A percentile compares a stretch with the other conserved stretches of the same genome.
These are phyloP conservation scores for Teratosphaeria destructans DNA, from an alignment of 2,329 filamentous ascomycete genomes.

Conservation along the genomic window DNA sequence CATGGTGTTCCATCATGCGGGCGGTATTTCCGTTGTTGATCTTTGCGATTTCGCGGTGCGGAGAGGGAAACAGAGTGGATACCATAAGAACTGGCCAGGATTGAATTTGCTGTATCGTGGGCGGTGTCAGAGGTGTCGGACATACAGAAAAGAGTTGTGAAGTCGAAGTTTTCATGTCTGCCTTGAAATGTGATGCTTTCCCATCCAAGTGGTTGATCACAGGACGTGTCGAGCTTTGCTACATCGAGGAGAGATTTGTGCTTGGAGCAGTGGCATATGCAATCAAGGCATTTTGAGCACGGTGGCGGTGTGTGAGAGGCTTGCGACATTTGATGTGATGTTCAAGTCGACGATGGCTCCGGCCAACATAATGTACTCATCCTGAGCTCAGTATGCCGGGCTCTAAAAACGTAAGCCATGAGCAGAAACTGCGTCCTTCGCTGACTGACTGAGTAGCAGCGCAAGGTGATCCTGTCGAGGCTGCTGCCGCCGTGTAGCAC, in stretches of 20 bases:
- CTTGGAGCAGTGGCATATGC: no score
- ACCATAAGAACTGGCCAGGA: slow-evolving; percentile 20
- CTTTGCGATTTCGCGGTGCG: slow-evolving; percentile 16
- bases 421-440: neutral
- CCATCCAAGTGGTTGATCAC: neutral
- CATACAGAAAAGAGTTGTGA: slow-evolving; percentile 4
- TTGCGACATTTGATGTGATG: neutral
- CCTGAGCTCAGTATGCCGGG: neutral
- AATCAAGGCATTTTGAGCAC: no score
- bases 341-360: neutral
- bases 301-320: no score
- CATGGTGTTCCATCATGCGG: neutral
- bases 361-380: neutral
- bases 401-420: neutral
- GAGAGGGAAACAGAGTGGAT: slow-evolving; percentile 14
- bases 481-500: neutral
- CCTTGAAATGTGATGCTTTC: neutral
- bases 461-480: neutral
- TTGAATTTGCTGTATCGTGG: slow-evolving; percentile 13
- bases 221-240: no score
- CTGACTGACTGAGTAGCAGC: neutral
- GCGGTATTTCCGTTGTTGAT: slow-evolving; percentile 1
- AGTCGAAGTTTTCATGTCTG: neutral
- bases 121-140: slow-evolving; percentile 18
- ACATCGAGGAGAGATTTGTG: no score